phyloP scores from a whole-genome alignment of 2,329 filamentous ascomycete genomes.

The Fusarium hainanense region DNA sequence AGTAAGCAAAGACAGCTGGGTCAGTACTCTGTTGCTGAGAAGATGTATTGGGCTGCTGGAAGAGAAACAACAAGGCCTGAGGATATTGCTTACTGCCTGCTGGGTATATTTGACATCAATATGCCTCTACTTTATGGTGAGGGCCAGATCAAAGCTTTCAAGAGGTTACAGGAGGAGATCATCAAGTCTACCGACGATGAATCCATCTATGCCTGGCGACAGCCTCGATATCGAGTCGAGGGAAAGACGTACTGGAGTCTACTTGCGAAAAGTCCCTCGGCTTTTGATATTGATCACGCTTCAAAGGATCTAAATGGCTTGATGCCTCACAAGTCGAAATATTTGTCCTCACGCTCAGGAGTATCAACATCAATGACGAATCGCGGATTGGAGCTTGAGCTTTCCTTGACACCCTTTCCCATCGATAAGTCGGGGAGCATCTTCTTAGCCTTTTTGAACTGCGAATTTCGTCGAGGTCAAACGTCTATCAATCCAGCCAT shows the following conservation, averaged over 20 bases:
- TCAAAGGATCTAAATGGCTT: conserved; percentile 32
- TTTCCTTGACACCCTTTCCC: conserved; percentile 45
- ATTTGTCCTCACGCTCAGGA: conserved; percentile 41
- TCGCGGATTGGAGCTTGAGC: conserved; percentile 44
- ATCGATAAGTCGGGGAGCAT: conserved; percentile 43
- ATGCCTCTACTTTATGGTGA: conserved; percentile 52
- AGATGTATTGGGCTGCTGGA: conserved; percentile 48
- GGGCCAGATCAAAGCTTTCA: conserved; percentile 45
- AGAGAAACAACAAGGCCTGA: conserved; percentile 47
- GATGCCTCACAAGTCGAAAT: conserved; percentile 37
- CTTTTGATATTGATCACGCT: conserved; percentile 40
- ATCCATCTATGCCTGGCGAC: conserved; percentile 47
- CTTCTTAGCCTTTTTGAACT: conserved; percentile 46
- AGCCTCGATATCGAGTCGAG: conserved; percentile 19
- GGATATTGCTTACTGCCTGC: conserved; percentile 49
- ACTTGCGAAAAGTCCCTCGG: conserved; percentile 43
- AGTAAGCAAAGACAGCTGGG: conserved; percentile 9
- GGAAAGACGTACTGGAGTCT: conserved; percentile 44
- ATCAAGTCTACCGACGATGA: conserved; percentile 47
- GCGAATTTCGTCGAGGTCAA: conserved; percentile 43
- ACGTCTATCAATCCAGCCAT: conserved; percentile 42
- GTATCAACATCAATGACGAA: conserved; percentile 37
- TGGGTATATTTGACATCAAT: conserved; percentile 50
- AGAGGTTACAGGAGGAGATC: conserved; percentile 46
- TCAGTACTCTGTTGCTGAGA: conserved; percentile 43